Base-by-base conservation (phyloP, 2,329 filamentous ascomycete genomes). In the Pseudocercospora ulei region DNA sequence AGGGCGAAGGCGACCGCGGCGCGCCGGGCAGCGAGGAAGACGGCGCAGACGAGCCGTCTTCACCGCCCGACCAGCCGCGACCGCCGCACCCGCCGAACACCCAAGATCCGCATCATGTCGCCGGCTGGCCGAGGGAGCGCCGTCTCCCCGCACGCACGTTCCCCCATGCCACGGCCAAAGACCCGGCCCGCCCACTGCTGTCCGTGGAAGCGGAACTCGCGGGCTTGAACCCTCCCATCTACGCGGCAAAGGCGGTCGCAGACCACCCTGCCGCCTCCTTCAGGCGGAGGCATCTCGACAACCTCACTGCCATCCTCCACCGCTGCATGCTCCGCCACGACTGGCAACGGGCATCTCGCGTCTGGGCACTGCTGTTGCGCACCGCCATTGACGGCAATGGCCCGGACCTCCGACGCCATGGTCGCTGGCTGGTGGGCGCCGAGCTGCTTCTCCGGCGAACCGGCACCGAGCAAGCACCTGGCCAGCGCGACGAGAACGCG, bases 341-440 rank as follows among this genome's bases (percentile, higher is more conserved):
- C 53, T 78, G 85, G 43, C 49, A 68, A 1, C 77, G 81, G 25
- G 86, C 87, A 0, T 74, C 74, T 34, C 70, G 82, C 43, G 81
- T 82, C 0, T 88, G 84, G 69, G 79, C 76, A 1, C 63, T 93
- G 48, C 68, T 94, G 19, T 58, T 86, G 30, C 73, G 80, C 33
- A 70, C 75, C 30, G 72, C 70, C 34, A 65, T 78, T 14, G 56
- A 63, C 41, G 76, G 75, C 2, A 59, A 62, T 31, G 63, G 65
- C 4, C 67, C 87, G 12, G 84, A 94, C 56, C 60, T 88, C 31
- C 73, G 85, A 24, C 67, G 67, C 12, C 71, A 78, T 53, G 72
- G 75, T 22, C 71, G 81, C 48, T 95, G 87, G 88, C 79, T 79
- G 8, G 71, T 94, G 28, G 86, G 84, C 0, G 84, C 83, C 2